These are phyloP conservation scores for Nematodospora valgi DNA, from an alignment of 805 yeast species.

Conservation along the genomic window DNA sequence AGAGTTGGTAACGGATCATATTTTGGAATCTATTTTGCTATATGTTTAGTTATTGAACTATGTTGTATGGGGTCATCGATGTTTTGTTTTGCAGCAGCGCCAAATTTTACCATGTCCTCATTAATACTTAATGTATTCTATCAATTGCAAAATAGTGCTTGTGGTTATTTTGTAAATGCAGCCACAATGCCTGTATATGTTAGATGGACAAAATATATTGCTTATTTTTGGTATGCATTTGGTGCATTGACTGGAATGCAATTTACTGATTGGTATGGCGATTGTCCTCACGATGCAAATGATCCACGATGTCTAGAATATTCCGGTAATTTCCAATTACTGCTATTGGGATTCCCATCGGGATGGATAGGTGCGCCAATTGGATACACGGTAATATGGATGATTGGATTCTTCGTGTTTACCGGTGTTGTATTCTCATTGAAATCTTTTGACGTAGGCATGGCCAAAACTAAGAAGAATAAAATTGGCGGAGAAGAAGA, in stretches of 20 bases:
- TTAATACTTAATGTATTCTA: slow-evolving; percentile 60
- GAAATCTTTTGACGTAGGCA: slow-evolving; percentile 49
- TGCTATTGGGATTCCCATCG: slow-evolving; percentile 55
- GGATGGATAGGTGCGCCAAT: slow-evolving; percentile 69
- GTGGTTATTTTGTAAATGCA: slow-evolving; percentile 79
- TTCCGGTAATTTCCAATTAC: slow-evolving; percentile 53
- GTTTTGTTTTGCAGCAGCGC: slow-evolving; percentile 49
- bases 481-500: slow-evolving; percentile 22
- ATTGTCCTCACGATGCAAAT: slow-evolving; percentile 38
- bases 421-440: slow-evolving; percentile 47
- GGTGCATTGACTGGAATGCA: slow-evolving; percentile 67
- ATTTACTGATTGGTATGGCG: slow-evolving; percentile 59
- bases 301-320: slow-evolving; percentile 36
- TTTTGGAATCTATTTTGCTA: slow-evolving; percentile 63
- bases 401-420: slow-evolving; percentile 48
- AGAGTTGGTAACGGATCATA: slow-evolving; percentile 29
- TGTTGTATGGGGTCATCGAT: slow-evolving; percentile 56
- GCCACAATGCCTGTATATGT: slow-evolving; percentile 78
- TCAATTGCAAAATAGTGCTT: slow-evolving; percentile 72
- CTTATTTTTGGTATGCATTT: slow-evolving; percentile 76
- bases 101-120: slow-evolving; percentile 62
- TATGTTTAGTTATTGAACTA: slow-evolving; percentile 53
- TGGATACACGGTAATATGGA: slow-evolving; percentile 56
- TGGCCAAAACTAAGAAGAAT: slow-evolving; percentile 42
- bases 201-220: slow-evolving; percentile 75